Conservation (phyloP, 2,329 filamentous ascomycete species). For the Dissoconium aciculare region DNA sequence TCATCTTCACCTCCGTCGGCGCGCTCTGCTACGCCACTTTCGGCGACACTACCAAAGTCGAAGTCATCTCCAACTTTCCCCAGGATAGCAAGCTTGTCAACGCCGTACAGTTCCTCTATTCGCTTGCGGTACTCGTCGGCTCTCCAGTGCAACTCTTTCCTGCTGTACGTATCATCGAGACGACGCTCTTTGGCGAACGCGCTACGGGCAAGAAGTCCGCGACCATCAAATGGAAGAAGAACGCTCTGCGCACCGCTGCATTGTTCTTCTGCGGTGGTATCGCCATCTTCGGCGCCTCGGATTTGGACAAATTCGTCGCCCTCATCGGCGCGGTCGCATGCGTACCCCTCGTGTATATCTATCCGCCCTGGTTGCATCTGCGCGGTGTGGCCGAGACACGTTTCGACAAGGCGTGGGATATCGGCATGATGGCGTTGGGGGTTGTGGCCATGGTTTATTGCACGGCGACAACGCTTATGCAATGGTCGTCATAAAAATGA, state of each 20-base stretch:
- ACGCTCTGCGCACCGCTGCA: slow-evolving; percentile 44
- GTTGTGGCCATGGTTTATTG: slow-evolving; percentile 56
- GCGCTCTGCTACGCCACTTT: slow-evolving; percentile 62
- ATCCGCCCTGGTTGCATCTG: slow-evolving; percentile 57
- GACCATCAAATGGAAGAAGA: slow-evolving; percentile 64
- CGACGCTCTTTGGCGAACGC: slow-evolving; percentile 48
- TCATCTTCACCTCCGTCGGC: slow-evolving; percentile 58
- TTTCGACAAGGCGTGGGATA: slow-evolving; percentile 43
- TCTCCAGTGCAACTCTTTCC: slow-evolving; percentile 64
- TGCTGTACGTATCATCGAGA: slow-evolving; percentile 56
- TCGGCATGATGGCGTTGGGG: slow-evolving; percentile 49
- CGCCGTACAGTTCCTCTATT: slow-evolving; percentile 59
- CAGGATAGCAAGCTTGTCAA: slow-evolving; percentile 59
- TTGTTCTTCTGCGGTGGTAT: slow-evolving; percentile 46
- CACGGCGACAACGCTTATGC: slow-evolving; percentile 39
- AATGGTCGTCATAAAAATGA: slow-evolving; percentile 14
- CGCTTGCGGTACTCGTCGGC: slow-evolving; percentile 56
- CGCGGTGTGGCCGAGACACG: slow-evolving; percentile 47
- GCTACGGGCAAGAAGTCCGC: slow-evolving; percentile 49
- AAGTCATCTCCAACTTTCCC: slow-evolving; percentile 63
- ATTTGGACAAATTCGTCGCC: slow-evolving; percentile 60
- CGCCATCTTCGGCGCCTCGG: slow-evolving; percentile 48
- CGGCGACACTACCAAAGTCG: slow-evolving; percentile 51
- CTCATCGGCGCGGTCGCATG: slow-evolving; percentile 61
- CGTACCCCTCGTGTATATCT: slow-evolving; percentile 63